These are phyloP conservation scores for Geotrichum carabidarum DNA, from an alignment of 1,139 yeast genomes.

Conservation along the genomic window DNA sequence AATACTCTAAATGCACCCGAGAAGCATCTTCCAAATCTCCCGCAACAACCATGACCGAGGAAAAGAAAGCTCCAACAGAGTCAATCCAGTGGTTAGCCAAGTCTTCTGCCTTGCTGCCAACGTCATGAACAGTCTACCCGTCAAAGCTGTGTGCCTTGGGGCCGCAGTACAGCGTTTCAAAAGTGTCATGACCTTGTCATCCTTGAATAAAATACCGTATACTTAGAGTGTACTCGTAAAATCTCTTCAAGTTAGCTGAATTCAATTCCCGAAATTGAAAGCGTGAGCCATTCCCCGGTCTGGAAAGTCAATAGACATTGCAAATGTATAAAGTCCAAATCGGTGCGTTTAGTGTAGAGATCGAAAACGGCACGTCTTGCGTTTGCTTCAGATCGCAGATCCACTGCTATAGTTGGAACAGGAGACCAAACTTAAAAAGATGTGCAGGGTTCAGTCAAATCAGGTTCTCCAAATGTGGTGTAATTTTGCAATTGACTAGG, in stretches of 20 bases:
- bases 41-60: conserved; percentile 73
- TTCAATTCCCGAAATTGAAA: conserved; percentile 68
- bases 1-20: conserved; percentile 53
- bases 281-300: conserved; percentile 52
- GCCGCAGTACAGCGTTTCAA: conserved; percentile 55
- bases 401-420: conserved; percentile 71
- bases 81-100: conserved; percentile 68
- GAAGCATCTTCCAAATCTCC: conserved; percentile 71
- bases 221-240: conserved; percentile 85
- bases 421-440: conserved; percentile 65
- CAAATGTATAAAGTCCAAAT: conserved; percentile 60
- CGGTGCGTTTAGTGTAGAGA: conserved; percentile 64
- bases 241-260: conserved; percentile 90
- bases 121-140: conserved; percentile 54
- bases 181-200: conserved; percentile 55
- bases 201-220: conserved; percentile 66
- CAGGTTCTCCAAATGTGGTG: background rate
- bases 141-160: conserved; percentile 46
- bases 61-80: conserved; percentile 79
- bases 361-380: conserved; percentile 61
- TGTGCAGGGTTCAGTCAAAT: conserved; percentile 12
- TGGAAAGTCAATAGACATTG: conserved; percentile 72
- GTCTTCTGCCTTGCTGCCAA: conserved; percentile 51
- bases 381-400: conserved; percentile 59
- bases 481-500: conserved; percentile 30